These are phyloP conservation scores for Leonotis leonurus DNA, from an alignment of 257 asterid genomes.

Conservation along the genomic window DNA sequence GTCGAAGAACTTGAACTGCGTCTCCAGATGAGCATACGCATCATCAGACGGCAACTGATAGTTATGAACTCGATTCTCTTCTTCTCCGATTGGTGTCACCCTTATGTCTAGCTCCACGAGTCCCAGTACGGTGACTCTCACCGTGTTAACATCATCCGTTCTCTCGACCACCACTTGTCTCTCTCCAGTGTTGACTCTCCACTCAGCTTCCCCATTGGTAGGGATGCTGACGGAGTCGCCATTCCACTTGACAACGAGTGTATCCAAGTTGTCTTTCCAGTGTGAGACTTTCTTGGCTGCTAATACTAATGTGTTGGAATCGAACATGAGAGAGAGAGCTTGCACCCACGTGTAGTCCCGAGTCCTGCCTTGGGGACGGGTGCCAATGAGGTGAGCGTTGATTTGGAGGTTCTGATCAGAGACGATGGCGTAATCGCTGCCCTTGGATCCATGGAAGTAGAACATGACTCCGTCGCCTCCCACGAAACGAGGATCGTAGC, in stretches of 20 bases:
- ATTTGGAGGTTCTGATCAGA: constrained; percentile 63
- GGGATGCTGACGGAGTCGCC: constrained; percentile 31
- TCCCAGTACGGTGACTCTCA: constrained; percentile 28
- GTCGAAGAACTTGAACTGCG: constrained; percentile 48
- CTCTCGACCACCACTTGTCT: constrained; percentile 46
- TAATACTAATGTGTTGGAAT: constrained; percentile 40
- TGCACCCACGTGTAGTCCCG: constrained; percentile 80
- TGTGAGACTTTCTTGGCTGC: constrained; percentile 45
- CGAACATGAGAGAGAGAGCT: constrained; percentile 59
- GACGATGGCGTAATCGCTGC: constrained; percentile 48
- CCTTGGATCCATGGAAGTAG: constrained; percentile 76
- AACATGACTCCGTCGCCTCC: constrained; percentile 81
- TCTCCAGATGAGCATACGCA: constrained; percentile 56
- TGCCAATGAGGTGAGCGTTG: constrained; percentile 68
- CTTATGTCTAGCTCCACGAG: constrained; percentile 41
- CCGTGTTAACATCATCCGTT: constrained; percentile 53
- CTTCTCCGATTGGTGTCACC: constrained; percentile 45
- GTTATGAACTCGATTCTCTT: constrained; percentile 49
- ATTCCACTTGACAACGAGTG: constrained; percentile 46
- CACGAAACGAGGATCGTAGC: constrained; percentile 71
- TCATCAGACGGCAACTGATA: constrained; percentile 48
- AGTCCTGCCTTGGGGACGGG: constrained; percentile 56
- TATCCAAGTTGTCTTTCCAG: constrained; percentile 43
- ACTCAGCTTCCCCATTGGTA: constrained; percentile 43
- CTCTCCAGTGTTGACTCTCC: constrained; percentile 28